phyloP scores from a whole-genome alignment of 805 yeast genomes.

The Phaffomyces opuntiae region DNA sequence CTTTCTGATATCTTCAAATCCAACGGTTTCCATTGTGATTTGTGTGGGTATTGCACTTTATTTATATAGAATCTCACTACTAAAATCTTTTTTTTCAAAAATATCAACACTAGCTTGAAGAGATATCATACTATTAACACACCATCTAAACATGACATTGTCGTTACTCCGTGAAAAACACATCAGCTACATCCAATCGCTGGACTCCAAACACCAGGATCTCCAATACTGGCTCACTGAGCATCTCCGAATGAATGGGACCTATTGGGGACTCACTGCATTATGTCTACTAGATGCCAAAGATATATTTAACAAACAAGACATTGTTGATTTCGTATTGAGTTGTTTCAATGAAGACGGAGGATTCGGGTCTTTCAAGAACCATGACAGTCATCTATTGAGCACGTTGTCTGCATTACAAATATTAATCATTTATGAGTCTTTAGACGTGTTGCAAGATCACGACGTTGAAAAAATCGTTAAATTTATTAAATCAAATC shows the following conservation, averaged over 20 bases:
- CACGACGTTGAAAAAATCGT: constrained; percentile 28
- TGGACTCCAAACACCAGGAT: constrained; percentile 50
- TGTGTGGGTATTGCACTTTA: neutral
- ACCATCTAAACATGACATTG: constrained; percentile 4
- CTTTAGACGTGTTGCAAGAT: constrained; percentile 37
- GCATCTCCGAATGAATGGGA: constrained; percentile 83
- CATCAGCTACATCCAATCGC: constrained; percentile 44
- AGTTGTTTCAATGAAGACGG: constrained; percentile 55
- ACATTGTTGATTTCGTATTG: constrained; percentile 61
- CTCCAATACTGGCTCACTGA: constrained; percentile 85
- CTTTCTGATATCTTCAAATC: constrained; percentile 18
- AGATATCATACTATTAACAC: neutral
- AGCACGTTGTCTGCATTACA: constrained; percentile 86
- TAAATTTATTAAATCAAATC: constrained; percentile 31
- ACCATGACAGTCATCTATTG: constrained; percentile 82
- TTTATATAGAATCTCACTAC: neutral
- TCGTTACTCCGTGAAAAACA: constrained; percentile 40
- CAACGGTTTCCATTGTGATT: constrained; percentile 1
- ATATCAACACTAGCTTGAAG: neutral
- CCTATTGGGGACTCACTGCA: constrained; percentile 93
- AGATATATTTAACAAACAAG: constrained; percentile 51
- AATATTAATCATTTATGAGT: constrained; percentile 59
- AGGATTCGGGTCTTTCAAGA: constrained; percentile 86
- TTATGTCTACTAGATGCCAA: constrained; percentile 50
- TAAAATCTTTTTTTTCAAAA: neutral